A percentile compares a stretch with the other conserved stretches of the same genome.
phyloP scores from a whole-genome alignment of 2,329 filamentous ascomycete genomes.

The Microcyclospora tardicrescens region DNA sequence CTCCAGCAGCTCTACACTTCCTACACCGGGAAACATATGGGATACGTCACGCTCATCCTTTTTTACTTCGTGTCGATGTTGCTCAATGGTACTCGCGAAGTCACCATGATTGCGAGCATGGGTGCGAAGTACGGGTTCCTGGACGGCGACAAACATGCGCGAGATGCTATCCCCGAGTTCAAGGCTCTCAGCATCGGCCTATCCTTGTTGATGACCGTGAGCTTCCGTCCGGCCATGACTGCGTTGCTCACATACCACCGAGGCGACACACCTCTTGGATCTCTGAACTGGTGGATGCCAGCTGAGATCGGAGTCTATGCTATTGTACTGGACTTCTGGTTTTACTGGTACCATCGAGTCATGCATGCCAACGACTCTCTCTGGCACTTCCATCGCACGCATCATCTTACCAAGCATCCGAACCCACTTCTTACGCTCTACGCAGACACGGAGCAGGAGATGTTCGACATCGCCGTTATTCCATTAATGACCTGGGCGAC shows the following conservation, averaged over 20 bases:
- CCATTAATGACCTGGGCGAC: constrained; percentile 26
- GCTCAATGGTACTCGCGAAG: constrained; percentile 26
- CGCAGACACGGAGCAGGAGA: constrained; percentile 29
- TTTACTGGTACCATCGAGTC: constrained; percentile 30
- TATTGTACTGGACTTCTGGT: constrained; percentile 32
- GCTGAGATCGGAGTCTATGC: constrained; percentile 28
- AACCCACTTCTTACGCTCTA: constrained; percentile 29
- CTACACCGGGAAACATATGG: constrained; percentile 21
- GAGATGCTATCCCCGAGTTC: constrained; percentile 30
- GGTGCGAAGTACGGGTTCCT: constrained; percentile 30
- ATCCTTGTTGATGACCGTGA: too few species aligned
- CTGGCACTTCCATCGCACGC: constrained; percentile 33
- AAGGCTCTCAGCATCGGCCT: too few species aligned
- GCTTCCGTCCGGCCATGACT: constrained; percentile 15
- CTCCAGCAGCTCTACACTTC: constrained; percentile 26
- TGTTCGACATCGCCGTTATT: constrained; percentile 30
- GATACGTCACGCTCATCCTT: constrained; percentile 19
- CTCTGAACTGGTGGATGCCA: constrained; percentile 20
- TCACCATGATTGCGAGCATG: constrained; percentile 26
- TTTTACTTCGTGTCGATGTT: constrained; percentile 32
- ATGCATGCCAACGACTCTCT: constrained; percentile 28
- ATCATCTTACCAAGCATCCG: constrained; percentile 32
- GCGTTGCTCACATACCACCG: constrained; percentile 21
- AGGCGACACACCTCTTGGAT: constrained; percentile 10
- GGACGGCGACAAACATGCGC: constrained; percentile 33